phyloP scores from a whole-genome alignment of 805 yeast species.

The Saccharomycopsis fibuligera region DNA sequence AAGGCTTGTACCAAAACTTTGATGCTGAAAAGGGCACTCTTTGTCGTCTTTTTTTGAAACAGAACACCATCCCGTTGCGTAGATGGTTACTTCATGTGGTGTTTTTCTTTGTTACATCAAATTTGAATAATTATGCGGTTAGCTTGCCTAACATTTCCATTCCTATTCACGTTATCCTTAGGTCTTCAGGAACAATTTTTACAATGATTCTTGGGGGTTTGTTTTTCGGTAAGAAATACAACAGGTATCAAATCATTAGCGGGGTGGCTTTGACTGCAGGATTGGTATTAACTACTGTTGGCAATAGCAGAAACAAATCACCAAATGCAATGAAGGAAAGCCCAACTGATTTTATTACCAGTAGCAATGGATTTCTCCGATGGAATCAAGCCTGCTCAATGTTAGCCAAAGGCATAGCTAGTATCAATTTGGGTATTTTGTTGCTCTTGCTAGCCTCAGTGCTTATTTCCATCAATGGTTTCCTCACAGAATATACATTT shows the following conservation, averaged over 20 bases:
- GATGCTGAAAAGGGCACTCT: conserved; percentile 24
- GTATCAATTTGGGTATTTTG: conserved; percentile 29
- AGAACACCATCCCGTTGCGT: conserved; percentile 35
- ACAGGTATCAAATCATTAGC: conserved; percentile 39
- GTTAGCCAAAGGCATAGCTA: too few relatives aligned
- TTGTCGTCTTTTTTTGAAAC: conserved; percentile 29
- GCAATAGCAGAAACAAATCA: neutral
- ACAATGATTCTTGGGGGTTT: conserved; percentile 52
- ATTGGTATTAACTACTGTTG: conserved; percentile 36
- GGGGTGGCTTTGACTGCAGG: conserved; percentile 51
- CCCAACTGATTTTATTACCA: neutral
- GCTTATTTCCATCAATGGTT: conserved; percentile 50
- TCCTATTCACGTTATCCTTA: conserved; percentile 59
- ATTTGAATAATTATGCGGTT: conserved; percentile 54
- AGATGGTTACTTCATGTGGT: conserved; percentile 42
- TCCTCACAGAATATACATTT: conserved; percentile 48
- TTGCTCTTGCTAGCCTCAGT: conserved; percentile 43
- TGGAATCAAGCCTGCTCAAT: too few relatives aligned
- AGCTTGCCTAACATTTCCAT: conserved; percentile 51
- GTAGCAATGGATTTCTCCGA: neutral
- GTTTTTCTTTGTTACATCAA: conserved; percentile 44
- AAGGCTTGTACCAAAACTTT: conserved; percentile 35
- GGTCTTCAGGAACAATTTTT: conserved; percentile 58
- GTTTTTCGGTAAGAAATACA: conserved; percentile 41
- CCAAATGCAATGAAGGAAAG: neutral